Evolutionary conservation across 768 basidiomycete species (phyloP).

Genomic region (Dacryopinax spathularia): DNA sequence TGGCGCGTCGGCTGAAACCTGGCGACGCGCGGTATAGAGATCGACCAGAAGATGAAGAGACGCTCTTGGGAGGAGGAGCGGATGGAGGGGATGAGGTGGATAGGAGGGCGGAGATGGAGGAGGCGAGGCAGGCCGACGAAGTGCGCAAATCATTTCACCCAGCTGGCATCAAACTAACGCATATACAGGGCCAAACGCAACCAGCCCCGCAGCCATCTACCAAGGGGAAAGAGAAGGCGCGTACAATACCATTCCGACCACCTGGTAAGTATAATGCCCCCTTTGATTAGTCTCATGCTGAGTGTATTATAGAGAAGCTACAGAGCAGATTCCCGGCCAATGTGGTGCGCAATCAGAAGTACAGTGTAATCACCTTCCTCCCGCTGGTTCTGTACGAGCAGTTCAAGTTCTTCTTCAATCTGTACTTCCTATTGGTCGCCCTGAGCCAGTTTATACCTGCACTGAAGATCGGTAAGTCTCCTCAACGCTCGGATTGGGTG

Average conservation of each 20-base stretch:
- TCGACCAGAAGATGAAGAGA: not conserved
- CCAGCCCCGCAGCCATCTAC: not conserved
- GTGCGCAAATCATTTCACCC: not conserved
- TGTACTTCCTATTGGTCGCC: conserved; percentile 94
- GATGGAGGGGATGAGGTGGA: not conserved
- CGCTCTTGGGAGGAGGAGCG: not conserved
- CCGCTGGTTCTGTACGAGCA: conserved; percentile 97
- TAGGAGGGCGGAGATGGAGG: not conserved
- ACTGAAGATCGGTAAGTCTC: conserved; percentile 71
- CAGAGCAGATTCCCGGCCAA: conserved; percentile 69
- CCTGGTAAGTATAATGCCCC: conserved; percentile 31
- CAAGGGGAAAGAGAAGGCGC: conserved; percentile 48
- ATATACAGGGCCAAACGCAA: not conserved
- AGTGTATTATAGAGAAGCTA: conserved; percentile 41
- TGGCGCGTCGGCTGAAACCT: not conserved
- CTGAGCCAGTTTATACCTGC: conserved; percentile 92
- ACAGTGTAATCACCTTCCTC: conserved; percentile 91
- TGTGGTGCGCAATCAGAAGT: conserved; percentile 93
- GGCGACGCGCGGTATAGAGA: not conserved
- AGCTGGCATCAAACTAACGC: not conserved
- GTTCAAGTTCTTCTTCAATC: conserved; percentile 99
- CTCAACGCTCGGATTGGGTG: not conserved
- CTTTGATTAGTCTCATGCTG: not conserved
- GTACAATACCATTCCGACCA: conserved; percentile 64
- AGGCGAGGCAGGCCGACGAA: conserved; percentile 3